These are phyloP conservation scores for Phytophthora sansomeana DNA, from an alignment of 352 stramenopile species.

Conservation along the genomic window DNA sequence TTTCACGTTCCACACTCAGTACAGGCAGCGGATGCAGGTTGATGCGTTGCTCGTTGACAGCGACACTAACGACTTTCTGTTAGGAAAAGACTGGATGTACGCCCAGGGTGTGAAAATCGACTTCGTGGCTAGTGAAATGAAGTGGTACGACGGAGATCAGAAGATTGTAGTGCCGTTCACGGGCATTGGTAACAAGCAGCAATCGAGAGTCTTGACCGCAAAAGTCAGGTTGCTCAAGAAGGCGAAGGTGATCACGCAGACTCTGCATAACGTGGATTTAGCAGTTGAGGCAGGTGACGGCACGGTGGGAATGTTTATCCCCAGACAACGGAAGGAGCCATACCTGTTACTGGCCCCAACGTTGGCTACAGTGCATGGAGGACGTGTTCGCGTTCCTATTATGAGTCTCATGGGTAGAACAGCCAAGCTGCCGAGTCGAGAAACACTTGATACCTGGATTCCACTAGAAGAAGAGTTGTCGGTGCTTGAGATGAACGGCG, in stretches of 20 bases:
- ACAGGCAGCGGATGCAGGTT: not conserved
- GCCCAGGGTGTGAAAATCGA: slow-evolving; percentile 2
- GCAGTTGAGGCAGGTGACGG: slow-evolving; percentile 3
- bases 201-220: not conserved
- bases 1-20: not conserved
- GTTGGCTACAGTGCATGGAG: not conserved
- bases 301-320: not conserved
- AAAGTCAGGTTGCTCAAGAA: not conserved
- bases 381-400: not conserved
- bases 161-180: slow-evolving; percentile 7
- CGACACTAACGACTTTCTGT: not conserved
- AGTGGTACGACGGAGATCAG: slow-evolving; percentile 1
- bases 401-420: not conserved
- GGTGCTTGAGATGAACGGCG: not conserved
- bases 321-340: not conserved
- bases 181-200: not conserved
- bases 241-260: not conserved
- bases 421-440: not conserved
- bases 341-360: not conserved
- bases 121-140: slow-evolving; percentile 4
- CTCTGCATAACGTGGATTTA: not conserved
- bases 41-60: slow-evolving; percentile 2
- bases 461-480: not conserved
- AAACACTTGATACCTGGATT: not conserved
- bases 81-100: slow-evolving; percentile 11